Base-by-base conservation (phyloP, 176 grass and related monocot genomes). In the Tuctoria greenei region DNA sequence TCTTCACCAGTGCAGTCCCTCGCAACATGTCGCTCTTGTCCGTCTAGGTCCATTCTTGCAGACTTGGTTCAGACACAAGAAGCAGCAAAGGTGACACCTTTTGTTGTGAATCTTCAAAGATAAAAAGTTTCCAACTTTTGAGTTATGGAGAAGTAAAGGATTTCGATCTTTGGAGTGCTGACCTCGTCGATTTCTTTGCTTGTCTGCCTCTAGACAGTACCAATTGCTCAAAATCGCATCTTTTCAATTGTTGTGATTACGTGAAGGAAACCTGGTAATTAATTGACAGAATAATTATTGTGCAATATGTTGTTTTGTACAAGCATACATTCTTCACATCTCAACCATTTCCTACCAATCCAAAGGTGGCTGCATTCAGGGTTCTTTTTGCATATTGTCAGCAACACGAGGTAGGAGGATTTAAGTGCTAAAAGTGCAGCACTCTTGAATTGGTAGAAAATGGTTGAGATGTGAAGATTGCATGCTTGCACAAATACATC, bases 131-230 rank as follows among this genome's bases (percentile, higher is more conserved):
- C 52, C 35, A 7, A 25, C 55, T 79, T 84, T 74, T 4, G 20
- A 16, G 38, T 35, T 34, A 5, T 7, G 17, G 69, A 44, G 42
- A 58, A 47, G 58, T 40, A 34, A 35, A 77, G 15, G 8, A 9
- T 37, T 52, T 56, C 74, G 13, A 75, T 24, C 45, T 88, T 77
- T 70, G 80, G 44, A 79, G 75, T 31, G 43, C 49, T 40, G n/a
- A 34, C 43, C 45, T 17, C 31, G 31, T 31, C 31, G 31, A 31
- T 31, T 31, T 46, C 44, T 43, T 64, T 18, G 35, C 21, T 59
- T 28, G 20, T 64, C 71, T 72, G 49, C 59, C 71, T 57, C 9
- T 56, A 54, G 21, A 40, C 17, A 70, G 35, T 21, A 61, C 34
- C 78, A 70, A 65, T 71, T 42, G 46, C 56, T 75, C 4, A 40